Conservation (phyloP, 176 grass and related monocot genomes). For the Metroxylon sagu region DNA sequence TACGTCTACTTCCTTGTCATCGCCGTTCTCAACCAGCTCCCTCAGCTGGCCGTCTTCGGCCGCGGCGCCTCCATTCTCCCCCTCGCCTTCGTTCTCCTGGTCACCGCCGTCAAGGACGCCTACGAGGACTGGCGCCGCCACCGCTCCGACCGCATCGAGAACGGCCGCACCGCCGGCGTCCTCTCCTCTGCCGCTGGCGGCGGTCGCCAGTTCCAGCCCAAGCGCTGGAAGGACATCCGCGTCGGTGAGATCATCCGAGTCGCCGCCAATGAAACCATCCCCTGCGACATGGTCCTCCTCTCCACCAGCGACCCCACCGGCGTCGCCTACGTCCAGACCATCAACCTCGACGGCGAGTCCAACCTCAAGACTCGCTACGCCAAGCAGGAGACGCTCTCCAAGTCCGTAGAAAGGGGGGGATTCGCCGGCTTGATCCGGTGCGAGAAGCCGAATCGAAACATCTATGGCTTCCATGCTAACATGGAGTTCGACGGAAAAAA, state of each 20-base stretch:
- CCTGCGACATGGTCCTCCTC: conserved; percentile 22
- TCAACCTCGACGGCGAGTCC: conserved; percentile 24
- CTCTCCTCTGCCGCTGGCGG: background rate
- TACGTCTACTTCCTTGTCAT: conserved; percentile 94
- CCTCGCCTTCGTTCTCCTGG: conserved; percentile 23
- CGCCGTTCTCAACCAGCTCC: conserved; percentile 89
- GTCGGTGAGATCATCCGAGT: conserved; percentile 12
- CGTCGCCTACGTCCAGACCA: conserved; percentile 24
- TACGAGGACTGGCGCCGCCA: conserved; percentile 31
- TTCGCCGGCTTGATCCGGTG: conserved; percentile 9
- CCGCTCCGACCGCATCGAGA: conserved; percentile 22
- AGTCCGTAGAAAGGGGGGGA: background rate
- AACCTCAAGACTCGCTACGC: conserved; percentile 27
- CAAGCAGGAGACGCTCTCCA: conserved; percentile 17
- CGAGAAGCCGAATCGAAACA: conserved; percentile 19
- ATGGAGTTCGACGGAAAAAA: conserved; percentile 8
- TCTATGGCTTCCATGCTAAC: conserved; percentile 15
- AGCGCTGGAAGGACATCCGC: conserved; percentile 17
- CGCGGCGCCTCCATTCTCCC: conserved; percentile 22
- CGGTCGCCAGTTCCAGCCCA: conserved; percentile 1
- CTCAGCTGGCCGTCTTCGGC: conserved; percentile 30
- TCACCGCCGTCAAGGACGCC: conserved; percentile 27
- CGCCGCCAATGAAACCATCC: conserved; percentile 14
- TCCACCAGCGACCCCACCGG: conserved; percentile 19
- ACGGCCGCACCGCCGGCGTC: conserved; percentile 5